Base-by-base conservation (phyloP, 257 asterid genomes). In the Vinca minor region DNA sequence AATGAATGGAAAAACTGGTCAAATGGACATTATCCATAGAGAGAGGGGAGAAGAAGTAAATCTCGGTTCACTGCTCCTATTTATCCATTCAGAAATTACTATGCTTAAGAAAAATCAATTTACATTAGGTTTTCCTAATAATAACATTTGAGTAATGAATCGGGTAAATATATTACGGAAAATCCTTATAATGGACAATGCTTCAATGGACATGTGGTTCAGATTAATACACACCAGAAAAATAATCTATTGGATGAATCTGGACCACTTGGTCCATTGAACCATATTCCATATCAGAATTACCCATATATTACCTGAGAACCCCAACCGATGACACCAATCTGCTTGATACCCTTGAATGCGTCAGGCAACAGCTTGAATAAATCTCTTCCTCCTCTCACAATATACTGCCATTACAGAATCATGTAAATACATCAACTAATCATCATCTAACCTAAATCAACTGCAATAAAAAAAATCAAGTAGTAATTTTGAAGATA, bases 281-380 rank as follows among this genome's bases (percentile, higher is more conserved):
- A n/a, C n/a, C n/a, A n/a, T n/a, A n/a, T n/a, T n/a, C n/a, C n/a
- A n/a, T n/a, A n/a, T n/a, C n/a, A n/a, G n/a, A n/a, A n/a, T n/a
- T n/a, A n/a, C n/a, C n/a, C n/a, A n/a, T n/a, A 23, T 54, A 28
- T 15, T 48, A 91, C 98, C 95, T 92, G 95, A 26, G 98, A 92
- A 14, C 98, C 98, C 98, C 98, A 92, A 54, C 98, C 98, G 52
- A 92, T 89, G 54, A 88, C 96, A 54, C 98, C 98, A 77, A 92
- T 89, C 84, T 92, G 98, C 79, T 89, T 92, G 46, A 92, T 73
- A 17, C 95, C 96, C 77, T 88, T 92, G 71, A 92, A 92, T 44
- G 98, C 94, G 65, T 87, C 95, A 0, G 96, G 96, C 82, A 92
- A 74, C 70, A 79, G 54, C 64, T 77, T 82, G 83, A 92, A 92